Evolutionary conservation across 805 yeast genomes (phyloP).

Genomic region (Blastobotrys terrestris): DNA sequence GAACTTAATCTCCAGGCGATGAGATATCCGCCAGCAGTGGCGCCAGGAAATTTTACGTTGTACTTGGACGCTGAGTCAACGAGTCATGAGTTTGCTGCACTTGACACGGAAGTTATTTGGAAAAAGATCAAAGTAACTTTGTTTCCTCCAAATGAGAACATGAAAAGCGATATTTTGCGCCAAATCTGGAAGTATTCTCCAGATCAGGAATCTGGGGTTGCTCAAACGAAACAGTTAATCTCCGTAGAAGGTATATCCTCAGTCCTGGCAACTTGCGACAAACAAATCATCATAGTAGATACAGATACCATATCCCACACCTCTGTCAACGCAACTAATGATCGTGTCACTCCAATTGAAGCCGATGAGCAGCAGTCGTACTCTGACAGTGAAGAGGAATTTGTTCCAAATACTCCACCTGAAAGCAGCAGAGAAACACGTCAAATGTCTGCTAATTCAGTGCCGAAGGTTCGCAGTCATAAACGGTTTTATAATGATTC

Average conservation of each 20-base stretch:
- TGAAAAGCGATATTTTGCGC: not conserved
- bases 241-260: not conserved
- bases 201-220: not conserved
- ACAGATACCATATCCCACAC: not conserved
- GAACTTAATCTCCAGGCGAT: not conserved
- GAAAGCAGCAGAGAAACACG: not conserved
- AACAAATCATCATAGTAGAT: too few species aligned
- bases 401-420: not conserved
- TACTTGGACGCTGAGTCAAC: not conserved
- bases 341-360: not conserved
- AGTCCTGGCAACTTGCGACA: not conserved
- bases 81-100: not conserved
- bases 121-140: not conserved
- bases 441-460: not conserved
- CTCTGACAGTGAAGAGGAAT: not conserved
- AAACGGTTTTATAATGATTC: too few species aligned
- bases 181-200: not conserved
- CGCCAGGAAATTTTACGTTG: not conserved
- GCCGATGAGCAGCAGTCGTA: not conserved
- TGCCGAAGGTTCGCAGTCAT: too few species aligned
- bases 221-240: not conserved
- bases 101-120: not conserved
- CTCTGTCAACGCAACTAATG: not conserved
- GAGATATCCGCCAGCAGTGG: not conserved
- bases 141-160: not conserved